Conservation (phyloP, 306 rosid species). For the Ceratonia siliqua region DNA sequence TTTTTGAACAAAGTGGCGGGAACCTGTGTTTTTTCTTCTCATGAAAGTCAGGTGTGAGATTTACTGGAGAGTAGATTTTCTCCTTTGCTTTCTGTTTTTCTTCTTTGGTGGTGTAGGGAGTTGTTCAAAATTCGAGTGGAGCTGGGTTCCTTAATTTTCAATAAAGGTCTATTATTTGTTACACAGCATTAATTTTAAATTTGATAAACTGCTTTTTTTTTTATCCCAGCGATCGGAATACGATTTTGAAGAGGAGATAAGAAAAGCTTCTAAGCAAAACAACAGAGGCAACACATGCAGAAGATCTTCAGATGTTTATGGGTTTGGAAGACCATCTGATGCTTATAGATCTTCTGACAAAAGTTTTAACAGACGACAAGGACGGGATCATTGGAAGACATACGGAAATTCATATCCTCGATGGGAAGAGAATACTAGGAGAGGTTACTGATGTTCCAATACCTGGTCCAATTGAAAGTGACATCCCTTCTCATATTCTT, state of each 20-base stretch:
- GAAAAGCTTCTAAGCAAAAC: constrained; percentile 55
- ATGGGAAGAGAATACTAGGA: constrained; percentile 36
- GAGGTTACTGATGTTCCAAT: background rate
- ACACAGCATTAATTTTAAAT: constrained; percentile 8
- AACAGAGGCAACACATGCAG: constrained; percentile 53
- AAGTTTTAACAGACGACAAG: constrained; percentile 40
- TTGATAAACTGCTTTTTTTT: constrained; percentile 25
- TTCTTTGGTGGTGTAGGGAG: constrained; percentile 5
- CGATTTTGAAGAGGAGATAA: constrained; percentile 81
- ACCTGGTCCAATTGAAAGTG: constrained; percentile 15
- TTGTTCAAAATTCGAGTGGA: constrained; percentile 13
- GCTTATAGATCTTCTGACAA: constrained; percentile 52
- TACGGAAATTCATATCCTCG: constrained; percentile 44
- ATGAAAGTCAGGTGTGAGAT: background rate
- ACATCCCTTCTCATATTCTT: constrained; percentile 14
- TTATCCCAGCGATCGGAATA: constrained; percentile 68
- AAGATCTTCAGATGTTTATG: constrained; percentile 51
- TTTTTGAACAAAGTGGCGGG: background rate
- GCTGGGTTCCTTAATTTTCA: constrained; percentile 27
- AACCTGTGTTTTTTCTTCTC: background rate
- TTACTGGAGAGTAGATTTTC: constrained; percentile 15
- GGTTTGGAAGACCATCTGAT: constrained; percentile 48
- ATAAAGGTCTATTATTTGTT: constrained; percentile 18
- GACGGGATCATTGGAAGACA: constrained; percentile 46
- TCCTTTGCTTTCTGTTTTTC: constrained; percentile 25